phyloP scores from a whole-genome alignment of 208 protist species.

The Trypanosomatidae sp. region DNA sequence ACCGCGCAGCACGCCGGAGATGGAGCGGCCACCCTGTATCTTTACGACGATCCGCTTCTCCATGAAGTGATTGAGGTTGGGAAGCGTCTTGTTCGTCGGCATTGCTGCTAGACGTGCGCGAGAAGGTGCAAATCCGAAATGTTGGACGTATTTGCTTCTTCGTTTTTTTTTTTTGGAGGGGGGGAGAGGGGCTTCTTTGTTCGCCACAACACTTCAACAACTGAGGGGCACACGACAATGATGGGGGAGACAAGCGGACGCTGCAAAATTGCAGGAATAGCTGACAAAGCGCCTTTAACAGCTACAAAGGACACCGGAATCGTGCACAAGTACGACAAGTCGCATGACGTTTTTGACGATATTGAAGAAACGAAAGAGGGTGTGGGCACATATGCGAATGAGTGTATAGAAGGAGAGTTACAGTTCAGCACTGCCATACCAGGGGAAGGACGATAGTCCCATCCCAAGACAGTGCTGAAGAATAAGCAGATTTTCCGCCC shows the following conservation, averaged over 20 bases:
- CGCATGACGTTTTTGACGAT: background rate
- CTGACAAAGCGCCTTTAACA: background rate
- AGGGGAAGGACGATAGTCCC: background rate
- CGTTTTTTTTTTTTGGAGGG: background rate
- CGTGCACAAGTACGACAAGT: background rate
- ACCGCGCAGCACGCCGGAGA: conserved; percentile 95
- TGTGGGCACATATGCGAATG: background rate
- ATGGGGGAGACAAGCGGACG: background rate
- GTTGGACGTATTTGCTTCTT: background rate
- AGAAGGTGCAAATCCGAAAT: background rate
- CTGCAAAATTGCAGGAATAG: background rate
- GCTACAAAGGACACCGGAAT: background rate
- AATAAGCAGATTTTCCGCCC: background rate
- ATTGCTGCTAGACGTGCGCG: background rate
- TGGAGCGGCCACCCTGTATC: conserved; percentile 94
- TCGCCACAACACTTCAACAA: background rate
- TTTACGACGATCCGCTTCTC: conserved; percentile 94
- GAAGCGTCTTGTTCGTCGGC: conserved; percentile 52
- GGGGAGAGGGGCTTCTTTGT: background rate
- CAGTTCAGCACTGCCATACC: background rate
- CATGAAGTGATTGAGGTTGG: conserved; percentile 95
- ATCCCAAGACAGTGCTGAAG: background rate
- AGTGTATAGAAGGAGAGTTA: background rate
- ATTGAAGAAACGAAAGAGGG: background rate
- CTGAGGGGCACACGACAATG: background rate